These are phyloP conservation scores for Colletotrichum coccodes DNA, from an alignment of 2,329 filamentous ascomycete species.

Conservation along the genomic window DNA sequence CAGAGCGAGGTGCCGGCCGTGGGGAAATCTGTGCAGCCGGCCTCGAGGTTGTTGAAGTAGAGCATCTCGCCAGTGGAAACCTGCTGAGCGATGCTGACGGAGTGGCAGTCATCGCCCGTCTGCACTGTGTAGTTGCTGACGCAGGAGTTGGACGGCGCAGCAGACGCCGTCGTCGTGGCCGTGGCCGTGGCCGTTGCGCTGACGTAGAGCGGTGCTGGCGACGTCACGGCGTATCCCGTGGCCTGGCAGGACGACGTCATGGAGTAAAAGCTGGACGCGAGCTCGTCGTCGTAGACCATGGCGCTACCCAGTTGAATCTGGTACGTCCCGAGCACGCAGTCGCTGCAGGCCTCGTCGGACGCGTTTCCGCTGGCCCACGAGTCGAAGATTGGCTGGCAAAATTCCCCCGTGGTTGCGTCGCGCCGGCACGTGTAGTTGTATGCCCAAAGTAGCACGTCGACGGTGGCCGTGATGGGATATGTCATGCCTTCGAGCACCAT, in stretches of 20 bases:
- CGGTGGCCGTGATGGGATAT: background rate
- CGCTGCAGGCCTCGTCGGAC: background rate
- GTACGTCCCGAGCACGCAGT: conserved; percentile 6
- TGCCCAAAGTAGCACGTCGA: background rate
- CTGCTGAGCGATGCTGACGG: background rate
- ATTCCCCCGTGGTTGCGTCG: background rate
- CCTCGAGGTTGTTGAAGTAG: conserved; percentile 4
- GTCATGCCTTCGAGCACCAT: background rate
- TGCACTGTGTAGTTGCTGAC: background rate
- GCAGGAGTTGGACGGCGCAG: background rate
- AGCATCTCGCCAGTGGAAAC: background rate
- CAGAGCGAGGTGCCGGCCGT: conserved; percentile 1
- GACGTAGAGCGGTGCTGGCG: background rate
- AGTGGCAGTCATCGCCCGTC: conserved; percentile 4
- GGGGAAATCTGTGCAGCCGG: conserved; percentile 1
- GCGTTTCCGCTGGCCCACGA: background rate
- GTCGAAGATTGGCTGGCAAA: background rate
- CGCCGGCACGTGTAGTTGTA: conserved; percentile 7
- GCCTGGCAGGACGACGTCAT: background rate
- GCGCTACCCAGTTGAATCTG: background rate
- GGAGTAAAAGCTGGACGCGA: background rate
- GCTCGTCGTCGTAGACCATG: background rate
- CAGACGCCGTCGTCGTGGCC: background rate
- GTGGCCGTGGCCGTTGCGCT: background rate
- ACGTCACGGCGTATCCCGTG: background rate